These are phyloP conservation scores for Diplocarpon mali DNA, from an alignment of 2,329 filamentous ascomycete species.

Conservation along the genomic window DNA sequence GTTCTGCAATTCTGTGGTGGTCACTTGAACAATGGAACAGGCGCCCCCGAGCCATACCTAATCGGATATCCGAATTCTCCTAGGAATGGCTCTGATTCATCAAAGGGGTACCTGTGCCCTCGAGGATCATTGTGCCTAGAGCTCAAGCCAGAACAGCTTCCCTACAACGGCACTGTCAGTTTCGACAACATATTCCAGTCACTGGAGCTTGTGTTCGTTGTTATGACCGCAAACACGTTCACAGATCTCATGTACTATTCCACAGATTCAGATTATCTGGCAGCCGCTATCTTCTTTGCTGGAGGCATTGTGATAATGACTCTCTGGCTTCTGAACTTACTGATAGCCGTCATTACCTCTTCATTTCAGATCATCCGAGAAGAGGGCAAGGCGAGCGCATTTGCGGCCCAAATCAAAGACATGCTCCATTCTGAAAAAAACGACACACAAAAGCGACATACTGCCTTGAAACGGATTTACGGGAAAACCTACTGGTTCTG, in stretches of 20 bases:
- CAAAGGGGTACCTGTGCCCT: conserved; percentile 86
- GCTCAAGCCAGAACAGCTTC: conserved; percentile 46
- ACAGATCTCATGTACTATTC: conserved; percentile 91
- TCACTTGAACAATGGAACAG: conserved; percentile 52
- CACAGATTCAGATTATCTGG: conserved; percentile 81
- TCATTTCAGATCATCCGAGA: conserved; percentile 98
- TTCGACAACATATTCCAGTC: conserved; percentile 94
- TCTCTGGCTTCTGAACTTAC: conserved; percentile 89
- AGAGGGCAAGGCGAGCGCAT: conserved; percentile 88
- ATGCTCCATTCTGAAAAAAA: conserved; percentile 22
- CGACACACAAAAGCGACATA: conserved; percentile 30
- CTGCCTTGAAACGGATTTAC: conserved; percentile 57
- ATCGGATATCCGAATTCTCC: conserved; percentile 34
- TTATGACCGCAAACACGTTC: conserved; percentile 98
- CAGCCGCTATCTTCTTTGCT: conserved; percentile 68
- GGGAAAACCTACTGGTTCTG: conserved; percentile 66
- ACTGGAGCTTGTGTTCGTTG: conserved; percentile 87
- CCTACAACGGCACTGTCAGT: conserved; percentile 75
- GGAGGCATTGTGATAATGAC: conserved; percentile 80
- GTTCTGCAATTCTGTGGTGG: conserved; percentile 77
- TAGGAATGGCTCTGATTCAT: conserved; percentile 36
- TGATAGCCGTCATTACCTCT: conserved; percentile 94
- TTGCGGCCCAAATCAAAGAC: conserved; percentile 59
- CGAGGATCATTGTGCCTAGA: conserved; percentile 73
- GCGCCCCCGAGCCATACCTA: conserved; percentile 56